Evolutionary conservation across 2,329 filamentous ascomycete genomes (phyloP), one percentile per base, ranked within the genome.

Genomic region (Ophiocordyceps camponoti-floridani): DNA sequence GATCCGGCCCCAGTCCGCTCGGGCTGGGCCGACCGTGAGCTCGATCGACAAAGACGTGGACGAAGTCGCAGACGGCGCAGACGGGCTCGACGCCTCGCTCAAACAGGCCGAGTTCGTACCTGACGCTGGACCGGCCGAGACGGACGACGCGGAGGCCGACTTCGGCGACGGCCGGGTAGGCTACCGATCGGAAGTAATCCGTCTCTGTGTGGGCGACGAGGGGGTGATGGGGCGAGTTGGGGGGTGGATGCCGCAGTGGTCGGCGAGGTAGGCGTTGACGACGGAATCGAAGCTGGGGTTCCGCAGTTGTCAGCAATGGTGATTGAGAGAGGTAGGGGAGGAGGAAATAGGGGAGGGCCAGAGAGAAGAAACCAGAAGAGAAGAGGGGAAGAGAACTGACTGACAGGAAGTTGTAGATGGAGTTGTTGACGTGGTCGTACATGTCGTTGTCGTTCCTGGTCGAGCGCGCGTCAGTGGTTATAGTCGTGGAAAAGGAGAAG

Each of bases 391-490:
- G 23, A 23, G 23, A 5, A 37, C 33, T 6, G 23, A 37, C 33
- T 6, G 33, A 79, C 72, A 93, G 71, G 49, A 83, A 81, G 54
- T 84, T 84, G 62, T 94, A 94, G 45, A 91, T 72, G 38, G 79
- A 83, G 58, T 94, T 94, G 65, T 94, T 94, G 70, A 94, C 77
- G 59, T 96, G 89, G 48, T 84, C 73, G 62, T 91, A 94, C 84
- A 93, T 91, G 65, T 94, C 87, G 58, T 94, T 94, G 62, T 94
- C 87, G 59, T 77, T 79, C 85, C 85, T 88, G 14, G 14, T 37
- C 13, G 23, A 23, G 3, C 23, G 3, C 23, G 3, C 23, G 23
- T 23, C 23, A 23, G 23, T 23, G 23, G 23, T 23, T 23, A 23
- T 23, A 23, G 23, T 23, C 23, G 5, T 23, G 3, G 23, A 23